Percentiles rank a stretch among this genome's conserved stretches.
phyloP scores from a whole-genome alignment of 257 asterid species.

The Solanum chiquidenum region DNA sequence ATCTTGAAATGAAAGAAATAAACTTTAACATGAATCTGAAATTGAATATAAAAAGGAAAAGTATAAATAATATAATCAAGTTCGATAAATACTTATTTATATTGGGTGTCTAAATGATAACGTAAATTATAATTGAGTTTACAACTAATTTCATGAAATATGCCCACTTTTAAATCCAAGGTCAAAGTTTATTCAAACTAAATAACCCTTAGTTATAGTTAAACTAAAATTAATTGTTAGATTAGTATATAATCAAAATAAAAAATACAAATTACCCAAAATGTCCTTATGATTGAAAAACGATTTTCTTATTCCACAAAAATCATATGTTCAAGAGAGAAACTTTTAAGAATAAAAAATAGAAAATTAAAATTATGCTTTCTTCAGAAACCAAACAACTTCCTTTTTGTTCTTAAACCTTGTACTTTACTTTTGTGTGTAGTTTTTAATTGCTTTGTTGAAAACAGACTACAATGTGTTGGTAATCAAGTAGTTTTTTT shows the following conservation, averaged over 20 bases:
- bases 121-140: too few species aligned
- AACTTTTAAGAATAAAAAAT: neutral
- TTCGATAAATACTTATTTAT: too few species aligned
- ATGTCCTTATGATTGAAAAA: too few species aligned
- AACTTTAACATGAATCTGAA: neutral
- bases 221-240: too few species aligned
- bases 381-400: too few species aligned
- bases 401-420: too few species aligned
- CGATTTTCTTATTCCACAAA: neutral
- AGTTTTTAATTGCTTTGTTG: neutral
- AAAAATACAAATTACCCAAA: too few species aligned
- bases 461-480: neutral
- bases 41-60: too few species aligned
- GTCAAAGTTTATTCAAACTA: neutral
- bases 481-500: neutral
- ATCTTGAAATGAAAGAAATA: neutral
- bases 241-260: too few species aligned
- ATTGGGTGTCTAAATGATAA: too few species aligned
- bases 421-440: neutral
- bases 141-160: neutral
- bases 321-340: neutral
- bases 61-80: neutral
- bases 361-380: too few species aligned
- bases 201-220: neutral
- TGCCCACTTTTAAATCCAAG: neutral